Conservation (phyloP, 2,329 filamentous ascomycete genomes). For the Nectriaceae sp. region DNA sequence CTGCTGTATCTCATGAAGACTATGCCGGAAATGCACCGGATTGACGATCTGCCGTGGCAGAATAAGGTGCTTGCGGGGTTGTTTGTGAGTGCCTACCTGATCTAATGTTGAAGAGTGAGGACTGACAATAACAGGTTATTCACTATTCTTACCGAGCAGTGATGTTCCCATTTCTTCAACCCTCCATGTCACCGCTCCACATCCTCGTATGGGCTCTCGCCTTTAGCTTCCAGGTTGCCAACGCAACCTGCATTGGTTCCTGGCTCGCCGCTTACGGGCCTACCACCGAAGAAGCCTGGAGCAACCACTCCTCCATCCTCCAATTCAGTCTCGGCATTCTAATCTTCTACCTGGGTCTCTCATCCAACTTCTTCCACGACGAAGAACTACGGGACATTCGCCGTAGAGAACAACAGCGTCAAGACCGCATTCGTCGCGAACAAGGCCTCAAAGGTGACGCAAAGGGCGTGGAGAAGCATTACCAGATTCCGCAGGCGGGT, state of each 20-base stretch:
- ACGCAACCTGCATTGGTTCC: conserved; percentile 74
- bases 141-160: conserved; percentile 93
- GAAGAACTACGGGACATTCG: conserved; percentile 87
- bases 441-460: conserved; percentile 38
- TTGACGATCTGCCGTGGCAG: conserved; percentile 68
- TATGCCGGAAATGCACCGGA: conserved; percentile 60
- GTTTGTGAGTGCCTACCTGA: conserved; percentile 47
- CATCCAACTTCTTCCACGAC: conserved; percentile 86
- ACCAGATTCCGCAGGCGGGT: conserved; percentile 81
- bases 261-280: conserved; percentile 84
- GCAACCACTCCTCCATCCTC: conserved; percentile 35
- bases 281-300: conserved; percentile 56
- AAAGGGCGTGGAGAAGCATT: conserved; percentile 66
- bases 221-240: conserved; percentile 74
- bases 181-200: conserved; percentile 91
- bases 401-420: conserved; percentile 63
- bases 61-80: conserved; percentile 75
- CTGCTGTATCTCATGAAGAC: conserved; percentile 78
- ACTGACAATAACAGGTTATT: conserved; percentile 53
- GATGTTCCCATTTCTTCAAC: conserved; percentile 78
- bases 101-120: background rate
- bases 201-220: conserved; percentile 65
- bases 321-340: conserved; percentile 66
- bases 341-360: conserved; percentile 75
- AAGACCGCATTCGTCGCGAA: conserved; percentile 42